A percentile compares a stretch with the other conserved stretches of the same genome.
Evolutionary conservation across 345 rosid species (phyloP).

Genomic region (Fremontodendron californicum): DNA sequence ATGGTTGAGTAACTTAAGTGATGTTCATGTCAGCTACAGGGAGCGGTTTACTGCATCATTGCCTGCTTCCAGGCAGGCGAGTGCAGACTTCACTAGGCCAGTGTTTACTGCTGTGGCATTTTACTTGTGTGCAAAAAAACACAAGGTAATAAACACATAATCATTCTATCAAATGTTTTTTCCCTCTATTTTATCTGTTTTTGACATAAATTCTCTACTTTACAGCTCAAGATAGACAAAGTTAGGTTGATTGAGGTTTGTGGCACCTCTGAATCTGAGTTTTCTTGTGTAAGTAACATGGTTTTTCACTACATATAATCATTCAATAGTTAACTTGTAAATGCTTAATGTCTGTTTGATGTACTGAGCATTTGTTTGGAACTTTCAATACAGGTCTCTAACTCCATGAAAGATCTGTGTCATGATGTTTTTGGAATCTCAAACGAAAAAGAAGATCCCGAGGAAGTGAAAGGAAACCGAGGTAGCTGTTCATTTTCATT

Average conservation of each 20-base stretch:
- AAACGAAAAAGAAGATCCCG: slow-evolving; percentile 44
- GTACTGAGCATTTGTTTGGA: background rate
- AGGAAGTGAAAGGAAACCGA: slow-evolving; percentile 54
- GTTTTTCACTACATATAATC: background rate
- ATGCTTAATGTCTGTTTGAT: background rate
- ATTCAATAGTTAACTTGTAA: background rate
- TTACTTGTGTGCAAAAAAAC: slow-evolving; percentile 74
- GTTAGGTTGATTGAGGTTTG: slow-evolving; percentile 76
- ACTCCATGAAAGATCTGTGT: slow-evolving; percentile 63
- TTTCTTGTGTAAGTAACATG: slow-evolving; percentile 54
- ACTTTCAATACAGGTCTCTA: slow-evolving; percentile 36
- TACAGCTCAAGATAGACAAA: slow-evolving; percentile 84
- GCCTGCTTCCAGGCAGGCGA: slow-evolving; percentile 60
- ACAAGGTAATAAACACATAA: slow-evolving; percentile 40
- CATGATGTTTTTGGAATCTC: slow-evolving; percentile 46
- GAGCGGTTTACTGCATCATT: slow-evolving; percentile 72
- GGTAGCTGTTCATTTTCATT: slow-evolving; percentile 23
- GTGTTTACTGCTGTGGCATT: slow-evolving; percentile 87
- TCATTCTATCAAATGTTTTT: background rate
- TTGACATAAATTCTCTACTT: background rate
- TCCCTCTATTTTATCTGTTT: background rate
- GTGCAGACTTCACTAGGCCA: slow-evolving; percentile 76
- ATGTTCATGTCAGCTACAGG: slow-evolving; percentile 46
- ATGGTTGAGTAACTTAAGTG: slow-evolving; percentile 1
- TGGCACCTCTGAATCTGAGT: slow-evolving; percentile 84